Evolutionary conservation across 805 yeast genomes (phyloP).

Genomic region (Candida nitratophila): DNA sequence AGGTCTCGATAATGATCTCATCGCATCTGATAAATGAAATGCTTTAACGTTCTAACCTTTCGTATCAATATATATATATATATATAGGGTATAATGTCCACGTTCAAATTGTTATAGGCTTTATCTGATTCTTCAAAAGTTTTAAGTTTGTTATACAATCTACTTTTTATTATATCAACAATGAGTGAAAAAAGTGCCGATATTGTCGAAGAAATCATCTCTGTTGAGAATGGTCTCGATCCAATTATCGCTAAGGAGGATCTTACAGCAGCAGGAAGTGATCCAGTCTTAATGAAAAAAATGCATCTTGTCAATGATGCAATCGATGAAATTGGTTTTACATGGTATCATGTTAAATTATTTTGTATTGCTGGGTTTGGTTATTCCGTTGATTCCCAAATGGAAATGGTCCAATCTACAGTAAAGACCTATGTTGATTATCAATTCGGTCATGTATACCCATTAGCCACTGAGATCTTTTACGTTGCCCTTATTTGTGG

Average conservation of each 20-base stretch:
- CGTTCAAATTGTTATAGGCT: no score
- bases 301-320: constrained; percentile 44
- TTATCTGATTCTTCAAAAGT: no score
- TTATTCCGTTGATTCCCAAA: constrained; percentile 47
- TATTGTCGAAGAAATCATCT: not conserved
- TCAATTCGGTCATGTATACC: constrained; percentile 39
- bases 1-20: no score
- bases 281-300: constrained; percentile 31
- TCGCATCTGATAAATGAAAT: no score
- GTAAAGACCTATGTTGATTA: constrained; percentile 39
- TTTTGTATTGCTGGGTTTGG: constrained; percentile 51
- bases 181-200: not conserved
- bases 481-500: constrained; percentile 48
- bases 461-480: constrained; percentile 37
- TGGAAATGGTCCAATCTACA: constrained; percentile 39
- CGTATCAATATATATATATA: no score
- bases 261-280: constrained; percentile 15
- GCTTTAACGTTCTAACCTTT: no score
- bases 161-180: no score
- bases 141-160: no score
- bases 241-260: not conserved
- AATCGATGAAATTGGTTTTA: constrained; percentile 55
- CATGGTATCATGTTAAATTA: constrained; percentile 44
- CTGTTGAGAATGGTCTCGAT: not conserved
- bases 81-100: no score